Evolutionary conservation across 1,139 yeast species (phyloP).

Genomic region (Zhuliangozyma blackwelliae): DNA sequence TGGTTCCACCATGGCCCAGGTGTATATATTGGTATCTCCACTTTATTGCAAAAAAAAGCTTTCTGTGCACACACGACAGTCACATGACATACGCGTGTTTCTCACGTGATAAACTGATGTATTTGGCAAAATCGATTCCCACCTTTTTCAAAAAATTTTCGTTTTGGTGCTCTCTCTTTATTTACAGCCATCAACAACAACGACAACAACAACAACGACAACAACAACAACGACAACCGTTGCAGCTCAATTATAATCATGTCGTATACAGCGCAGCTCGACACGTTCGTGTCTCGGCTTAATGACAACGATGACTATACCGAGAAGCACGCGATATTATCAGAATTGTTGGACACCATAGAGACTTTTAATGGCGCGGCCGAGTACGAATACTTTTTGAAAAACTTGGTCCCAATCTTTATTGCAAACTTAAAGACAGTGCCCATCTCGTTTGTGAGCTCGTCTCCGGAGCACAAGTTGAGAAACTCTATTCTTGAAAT

Average conservation of each 20-base stretch:
- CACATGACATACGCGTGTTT: constrained; percentile 7
- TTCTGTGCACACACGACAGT: too few species aligned
- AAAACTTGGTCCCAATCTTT: constrained; percentile 59
- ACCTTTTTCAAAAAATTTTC: constrained; percentile 4
- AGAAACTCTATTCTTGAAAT: constrained; percentile 76
- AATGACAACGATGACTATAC: constrained; percentile 54
- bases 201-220: neutral
- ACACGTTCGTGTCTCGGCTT: constrained; percentile 57
- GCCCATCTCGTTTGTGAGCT: constrained; percentile 66
- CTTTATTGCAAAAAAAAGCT: too few species aligned
- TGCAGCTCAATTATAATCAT: constrained; percentile 15
- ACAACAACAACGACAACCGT: neutral
- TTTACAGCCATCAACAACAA: neutral
- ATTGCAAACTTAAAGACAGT: constrained; percentile 57
- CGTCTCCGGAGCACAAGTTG: constrained; percentile 66
- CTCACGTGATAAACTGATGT: constrained; percentile 7
- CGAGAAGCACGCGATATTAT: constrained; percentile 60
- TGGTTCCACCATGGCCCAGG: too few species aligned
- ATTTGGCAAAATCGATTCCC: constrained; percentile 7
- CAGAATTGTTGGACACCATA: constrained; percentile 81
- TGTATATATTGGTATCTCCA: too few species aligned
- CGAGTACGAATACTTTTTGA: constrained; percentile 70
- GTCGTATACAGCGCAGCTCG: constrained; percentile 51
- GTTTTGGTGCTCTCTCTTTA: constrained; percentile 1
- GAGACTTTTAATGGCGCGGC: constrained; percentile 78